These are phyloP conservation scores for Malania oleifera DNA, from an alignment of 164 flowering plant genomes.

Conservation along the genomic window DNA sequence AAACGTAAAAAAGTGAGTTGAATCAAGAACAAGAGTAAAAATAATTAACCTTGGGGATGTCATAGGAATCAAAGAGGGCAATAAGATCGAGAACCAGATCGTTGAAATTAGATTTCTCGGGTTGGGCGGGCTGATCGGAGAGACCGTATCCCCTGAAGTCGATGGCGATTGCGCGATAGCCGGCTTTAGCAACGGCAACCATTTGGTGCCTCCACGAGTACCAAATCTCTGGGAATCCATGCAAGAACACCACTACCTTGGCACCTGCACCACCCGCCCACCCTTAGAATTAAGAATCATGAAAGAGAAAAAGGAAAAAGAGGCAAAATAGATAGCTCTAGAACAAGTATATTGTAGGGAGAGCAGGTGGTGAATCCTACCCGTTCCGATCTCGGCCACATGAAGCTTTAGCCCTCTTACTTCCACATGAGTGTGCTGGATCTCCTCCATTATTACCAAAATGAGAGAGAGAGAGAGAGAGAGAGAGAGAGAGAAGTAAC, in stretches of 20 bases:
- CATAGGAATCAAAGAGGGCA: slow-evolving; percentile 19
- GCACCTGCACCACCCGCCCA: slow-evolving; percentile 10
- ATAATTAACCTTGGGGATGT: slow-evolving; percentile 31
- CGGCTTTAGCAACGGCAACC: background rate
- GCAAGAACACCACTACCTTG: slow-evolving; percentile 39
- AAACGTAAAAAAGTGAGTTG: no score
- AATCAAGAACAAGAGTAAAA: no score
- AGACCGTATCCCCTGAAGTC: background rate
- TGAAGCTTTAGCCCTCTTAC: slow-evolving; percentile 48
- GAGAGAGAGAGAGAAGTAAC: slow-evolving; percentile 4
- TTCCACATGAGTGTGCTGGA: slow-evolving; percentile 32
- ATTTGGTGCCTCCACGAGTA: background rate
- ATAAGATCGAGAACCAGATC: slow-evolving; percentile 29
- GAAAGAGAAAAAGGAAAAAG: background rate
- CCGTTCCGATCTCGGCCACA: slow-evolving; percentile 36
- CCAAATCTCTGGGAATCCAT: slow-evolving; percentile 47
- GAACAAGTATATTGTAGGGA: no score
- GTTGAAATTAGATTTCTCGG: slow-evolving; percentile 18
- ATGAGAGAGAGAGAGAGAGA: background rate
- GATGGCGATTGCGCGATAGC: background rate
- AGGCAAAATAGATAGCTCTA: background rate
- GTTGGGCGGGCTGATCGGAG: slow-evolving; percentile 14
- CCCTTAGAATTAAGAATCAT: background rate
- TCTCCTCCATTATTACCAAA: slow-evolving; percentile 26
- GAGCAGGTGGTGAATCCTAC: slow-evolving; percentile 4